These are phyloP conservation scores for Neurospora hispaniola DNA, from an alignment of 495 filamentous ascomycete species.

Conservation along the genomic window DNA sequence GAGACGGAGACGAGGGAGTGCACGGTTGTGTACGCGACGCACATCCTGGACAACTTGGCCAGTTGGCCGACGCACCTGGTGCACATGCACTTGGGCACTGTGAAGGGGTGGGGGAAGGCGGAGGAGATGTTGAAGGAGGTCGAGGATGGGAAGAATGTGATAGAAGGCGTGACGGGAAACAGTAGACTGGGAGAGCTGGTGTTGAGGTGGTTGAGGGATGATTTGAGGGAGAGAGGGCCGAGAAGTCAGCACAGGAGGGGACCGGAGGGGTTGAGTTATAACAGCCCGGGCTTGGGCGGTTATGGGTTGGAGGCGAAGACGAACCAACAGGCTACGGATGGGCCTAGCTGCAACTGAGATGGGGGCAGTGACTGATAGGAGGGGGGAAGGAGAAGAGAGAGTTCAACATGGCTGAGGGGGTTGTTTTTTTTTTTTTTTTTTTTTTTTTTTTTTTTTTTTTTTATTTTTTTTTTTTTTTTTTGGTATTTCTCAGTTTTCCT, in stretches of 20 bases:
- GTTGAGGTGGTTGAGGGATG: constrained; percentile 73
- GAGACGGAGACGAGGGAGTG: constrained; percentile 76
- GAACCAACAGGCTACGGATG: constrained; percentile 1
- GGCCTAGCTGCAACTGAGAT: neutral
- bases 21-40: constrained; percentile 95
- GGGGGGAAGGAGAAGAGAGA: neutral
- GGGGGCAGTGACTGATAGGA: neutral
- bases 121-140: constrained; percentile 33
- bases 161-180: constrained; percentile 50
- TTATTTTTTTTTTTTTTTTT: too few relatives aligned
- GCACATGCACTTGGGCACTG: constrained; percentile 79
- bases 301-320: constrained; percentile 64
- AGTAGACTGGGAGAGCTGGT: constrained; percentile 75
- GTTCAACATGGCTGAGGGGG: neutral
- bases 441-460: too few relatives aligned
- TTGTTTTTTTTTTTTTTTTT: too few relatives aligned
- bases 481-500: neutral
- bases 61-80: constrained; percentile 92
- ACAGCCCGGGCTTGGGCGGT: constrained; percentile 60
- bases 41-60: constrained; percentile 88
- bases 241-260: constrained; percentile 45
- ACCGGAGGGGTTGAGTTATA: constrained; percentile 62
- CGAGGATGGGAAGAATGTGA: constrained; percentile 24
- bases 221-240: constrained; percentile 71
- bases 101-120: constrained; percentile 72